Evolutionary conservation across 139 green algal species (phyloP).

Genomic region (Auxenochlorella pyrenoidosa): DNA sequence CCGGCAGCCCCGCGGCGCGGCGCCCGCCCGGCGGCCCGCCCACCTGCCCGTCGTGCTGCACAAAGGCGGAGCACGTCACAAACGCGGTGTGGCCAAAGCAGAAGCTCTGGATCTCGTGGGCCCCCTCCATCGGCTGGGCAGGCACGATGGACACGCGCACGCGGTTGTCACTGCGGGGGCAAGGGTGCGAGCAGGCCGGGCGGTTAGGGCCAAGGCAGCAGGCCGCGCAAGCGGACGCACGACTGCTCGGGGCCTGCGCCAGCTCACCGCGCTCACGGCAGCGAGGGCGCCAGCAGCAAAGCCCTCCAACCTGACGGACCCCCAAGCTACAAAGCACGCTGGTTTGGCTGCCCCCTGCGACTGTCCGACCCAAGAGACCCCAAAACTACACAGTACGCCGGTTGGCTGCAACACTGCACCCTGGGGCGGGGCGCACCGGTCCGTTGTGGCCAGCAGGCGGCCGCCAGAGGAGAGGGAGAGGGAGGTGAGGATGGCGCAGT

Average conservation of each 20-base stretch:
- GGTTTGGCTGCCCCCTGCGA: too few species aligned
- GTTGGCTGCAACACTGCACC: background rate
- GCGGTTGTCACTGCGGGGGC: constrained; percentile 65
- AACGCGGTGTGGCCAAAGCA: constrained; percentile 88
- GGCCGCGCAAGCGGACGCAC: too few species aligned
- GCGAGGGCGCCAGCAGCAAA: too few species aligned
- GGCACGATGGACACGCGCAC: constrained; percentile 72
- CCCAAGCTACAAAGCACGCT: too few species aligned
- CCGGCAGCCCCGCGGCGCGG: too few species aligned
- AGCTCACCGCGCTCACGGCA: background rate
- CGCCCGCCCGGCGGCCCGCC: background rate
- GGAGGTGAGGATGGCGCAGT: constrained; percentile 81
- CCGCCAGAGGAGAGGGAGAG: constrained; percentile 62
- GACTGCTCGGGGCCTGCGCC: background rate
- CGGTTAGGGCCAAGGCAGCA: too few species aligned
- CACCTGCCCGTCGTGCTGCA: constrained; percentile 16
- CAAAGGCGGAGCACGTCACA: constrained; percentile 69
- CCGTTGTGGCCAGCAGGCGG: constrained; percentile 72
- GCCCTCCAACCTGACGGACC: background rate
- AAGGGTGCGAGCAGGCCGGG: background rate
- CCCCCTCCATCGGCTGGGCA: constrained; percentile 53
- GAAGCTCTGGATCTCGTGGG: constrained; percentile 85
- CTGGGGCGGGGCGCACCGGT: constrained; percentile 54
- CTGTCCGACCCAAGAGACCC: too few species aligned
- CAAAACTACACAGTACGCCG: too few species aligned